phyloP scores from a whole-genome alignment of 805 yeast genomes.

The Monosporozyma aquatica region DNA sequence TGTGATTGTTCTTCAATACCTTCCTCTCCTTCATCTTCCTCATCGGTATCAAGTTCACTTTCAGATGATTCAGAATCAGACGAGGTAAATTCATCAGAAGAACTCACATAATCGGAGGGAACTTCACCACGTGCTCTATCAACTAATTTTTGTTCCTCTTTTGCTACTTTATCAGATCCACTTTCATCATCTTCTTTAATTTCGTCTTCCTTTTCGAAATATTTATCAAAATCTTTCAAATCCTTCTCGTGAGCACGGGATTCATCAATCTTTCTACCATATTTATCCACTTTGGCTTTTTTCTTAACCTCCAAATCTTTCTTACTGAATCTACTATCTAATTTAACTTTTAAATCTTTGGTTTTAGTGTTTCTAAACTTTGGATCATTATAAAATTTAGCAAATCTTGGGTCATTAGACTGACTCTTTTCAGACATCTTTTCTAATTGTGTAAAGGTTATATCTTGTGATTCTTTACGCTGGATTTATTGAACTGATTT shows the following conservation, averaged over 20 bases:
- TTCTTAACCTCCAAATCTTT: slow-evolving; percentile 50
- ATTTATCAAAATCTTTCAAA: slow-evolving; percentile 50
- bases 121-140: slow-evolving; percentile 68
- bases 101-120: slow-evolving; percentile 34
- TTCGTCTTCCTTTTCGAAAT: slow-evolving; percentile 42
- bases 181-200: slow-evolving; percentile 19
- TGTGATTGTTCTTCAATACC: slow-evolving; percentile 30
- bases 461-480: no score
- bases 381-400: slow-evolving; percentile 76
- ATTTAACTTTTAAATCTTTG: slow-evolving; percentile 60
- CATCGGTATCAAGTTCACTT: slow-evolving; percentile 39
- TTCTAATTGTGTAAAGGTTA: no score
- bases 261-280: slow-evolving; percentile 62
- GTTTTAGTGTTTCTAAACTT: slow-evolving; percentile 69
- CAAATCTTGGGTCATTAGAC: slow-evolving; percentile 66
- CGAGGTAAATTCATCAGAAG: slow-evolving; percentile 38
- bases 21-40: slow-evolving; percentile 45
- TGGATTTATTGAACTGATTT: no score
- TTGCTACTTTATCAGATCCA: slow-evolving; percentile 16
- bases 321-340: slow-evolving; percentile 79
- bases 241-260: slow-evolving; percentile 29
- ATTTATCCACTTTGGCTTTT: slow-evolving; percentile 64
- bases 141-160: slow-evolving; percentile 8
- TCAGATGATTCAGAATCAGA: slow-evolving; percentile 38
- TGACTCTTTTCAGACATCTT: slow-evolving; percentile 20